Conservation (phyloP, 495 filamentous ascomycete species). For the Aspergillus sclerotiicarbonarius region DNA sequence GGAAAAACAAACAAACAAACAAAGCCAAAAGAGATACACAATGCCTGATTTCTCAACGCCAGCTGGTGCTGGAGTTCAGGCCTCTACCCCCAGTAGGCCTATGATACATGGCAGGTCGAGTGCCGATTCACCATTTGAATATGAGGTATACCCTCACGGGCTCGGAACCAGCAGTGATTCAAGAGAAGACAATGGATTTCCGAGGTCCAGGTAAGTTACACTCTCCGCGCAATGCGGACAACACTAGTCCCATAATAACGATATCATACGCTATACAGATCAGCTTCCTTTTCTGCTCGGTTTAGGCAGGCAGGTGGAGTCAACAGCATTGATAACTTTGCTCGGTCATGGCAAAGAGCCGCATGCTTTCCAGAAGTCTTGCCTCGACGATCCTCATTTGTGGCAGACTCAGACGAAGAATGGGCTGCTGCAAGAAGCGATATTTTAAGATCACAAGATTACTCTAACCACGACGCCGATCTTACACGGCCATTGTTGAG, state of each 20-base stretch:
- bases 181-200: constrained; percentile 4
- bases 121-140: constrained; percentile 12
- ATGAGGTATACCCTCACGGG: constrained; percentile 4
- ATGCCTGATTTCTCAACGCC: neutral
- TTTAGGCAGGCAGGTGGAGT: constrained; percentile 82
- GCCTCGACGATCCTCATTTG: constrained; percentile 69
- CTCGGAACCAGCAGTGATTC: constrained; percentile 1
- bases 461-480: constrained; percentile 19
- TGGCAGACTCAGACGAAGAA: constrained; percentile 53
- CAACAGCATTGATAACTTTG: constrained; percentile 93
- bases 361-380: constrained; percentile 84
- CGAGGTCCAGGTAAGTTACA: constrained; percentile 15
- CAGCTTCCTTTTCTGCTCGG: constrained; percentile 70
- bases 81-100: constrained; percentile 3
- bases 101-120: constrained; percentile 10
- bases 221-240: neutral
- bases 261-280: constrained; percentile 21
- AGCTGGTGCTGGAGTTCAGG: constrained; percentile 4
- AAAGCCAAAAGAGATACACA: constrained; percentile 1
- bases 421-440: constrained; percentile 29
- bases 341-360: constrained; percentile 89
- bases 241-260: neutral
- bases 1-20: too few species aligned
- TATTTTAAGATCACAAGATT: constrained; percentile 24
- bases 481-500: constrained; percentile 29